Evolutionary conservation across 2,329 filamentous ascomycete genomes (phyloP).

Genomic region (Furcasterigmium sp.): DNA sequence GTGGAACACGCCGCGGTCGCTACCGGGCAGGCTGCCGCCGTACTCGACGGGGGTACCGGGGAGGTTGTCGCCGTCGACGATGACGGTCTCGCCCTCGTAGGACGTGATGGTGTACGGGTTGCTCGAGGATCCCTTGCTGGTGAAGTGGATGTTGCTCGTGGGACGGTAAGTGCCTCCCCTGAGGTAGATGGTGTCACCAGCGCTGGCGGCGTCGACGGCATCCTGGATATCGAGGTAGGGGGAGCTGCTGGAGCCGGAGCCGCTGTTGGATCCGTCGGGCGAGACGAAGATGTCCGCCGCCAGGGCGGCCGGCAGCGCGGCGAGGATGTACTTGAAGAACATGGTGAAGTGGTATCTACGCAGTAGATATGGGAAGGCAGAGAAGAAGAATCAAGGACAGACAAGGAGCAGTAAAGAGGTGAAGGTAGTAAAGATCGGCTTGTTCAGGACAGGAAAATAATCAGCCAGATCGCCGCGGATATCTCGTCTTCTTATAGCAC

Average conservation of each 20-base stretch:
- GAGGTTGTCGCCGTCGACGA: constrained; percentile 37
- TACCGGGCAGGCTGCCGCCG: constrained; percentile 28
- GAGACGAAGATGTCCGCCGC: constrained; percentile 38
- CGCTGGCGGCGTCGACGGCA: constrained; percentile 35
- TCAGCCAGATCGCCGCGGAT: neutral
- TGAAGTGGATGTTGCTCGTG: constrained; percentile 41
- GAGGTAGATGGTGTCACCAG: constrained; percentile 33
- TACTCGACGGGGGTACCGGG: constrained; percentile 34
- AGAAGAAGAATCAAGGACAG: too few relatives aligned
- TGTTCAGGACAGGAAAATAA: too few relatives aligned
- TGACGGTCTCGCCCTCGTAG: constrained; percentile 35
- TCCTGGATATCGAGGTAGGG: constrained; percentile 41
- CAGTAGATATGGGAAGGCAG: neutral
- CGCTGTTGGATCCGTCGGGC: constrained; percentile 30
- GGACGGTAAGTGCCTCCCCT: constrained; percentile 32
- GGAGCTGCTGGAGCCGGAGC: constrained; percentile 28
- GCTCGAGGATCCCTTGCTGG: constrained; percentile 31
- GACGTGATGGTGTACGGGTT: constrained; percentile 35
- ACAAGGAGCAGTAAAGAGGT: constrained; percentile 3
- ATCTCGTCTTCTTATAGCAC: too few relatives aligned
- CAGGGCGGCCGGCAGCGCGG: constrained; percentile 10
- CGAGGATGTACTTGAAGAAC: constrained; percentile 10
- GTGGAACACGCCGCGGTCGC: constrained; percentile 40
- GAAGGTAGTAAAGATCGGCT: too few relatives aligned
- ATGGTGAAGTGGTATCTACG: neutral